Evolutionary conservation across 2,329 filamentous ascomycete species (phyloP).

Genomic region (Clarireedia paspali): DNA sequence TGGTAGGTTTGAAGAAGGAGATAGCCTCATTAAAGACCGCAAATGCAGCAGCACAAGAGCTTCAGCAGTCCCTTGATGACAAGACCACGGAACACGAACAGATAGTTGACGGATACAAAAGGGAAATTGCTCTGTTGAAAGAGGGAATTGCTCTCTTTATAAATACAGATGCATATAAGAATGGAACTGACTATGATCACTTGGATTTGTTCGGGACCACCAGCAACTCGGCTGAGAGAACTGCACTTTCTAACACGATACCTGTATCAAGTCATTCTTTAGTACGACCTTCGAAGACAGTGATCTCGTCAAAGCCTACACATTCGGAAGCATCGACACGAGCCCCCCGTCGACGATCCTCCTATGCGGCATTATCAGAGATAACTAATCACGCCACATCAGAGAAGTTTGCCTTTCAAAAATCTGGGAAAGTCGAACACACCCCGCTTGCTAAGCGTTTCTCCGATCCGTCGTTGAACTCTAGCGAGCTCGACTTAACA

Average conservation of each 20-base stretch:
- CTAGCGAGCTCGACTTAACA: constrained; percentile 14
- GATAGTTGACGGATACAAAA: constrained; percentile 15
- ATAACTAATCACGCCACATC: constrained; percentile 19
- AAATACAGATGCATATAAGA: not conserved
- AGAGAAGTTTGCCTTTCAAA: constrained; percentile 17
- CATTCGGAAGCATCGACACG: constrained; percentile 11
- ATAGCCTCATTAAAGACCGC: constrained; percentile 37
- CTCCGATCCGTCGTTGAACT: constrained; percentile 15
- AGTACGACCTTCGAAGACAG: constrained; percentile 16
- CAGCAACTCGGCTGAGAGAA: constrained; percentile 3
- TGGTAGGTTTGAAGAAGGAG: constrained; percentile 47
- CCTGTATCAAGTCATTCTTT: constrained; percentile 16
- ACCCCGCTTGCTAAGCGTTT: constrained; percentile 19
- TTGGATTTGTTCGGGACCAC: constrained; percentile 1
- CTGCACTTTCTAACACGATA: constrained; percentile 16
- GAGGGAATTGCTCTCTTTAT: not conserved
- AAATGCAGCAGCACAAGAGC: constrained; percentile 12
- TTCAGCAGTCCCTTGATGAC: constrained; percentile 15
- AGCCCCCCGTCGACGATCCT: constrained; percentile 9
- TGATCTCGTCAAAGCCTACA: constrained; percentile 9
- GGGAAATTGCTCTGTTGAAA: constrained; percentile 14
- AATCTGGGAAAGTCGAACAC: constrained; percentile 20
- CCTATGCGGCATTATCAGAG: constrained; percentile 23
- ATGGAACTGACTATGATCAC: not conserved
- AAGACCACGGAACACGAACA: constrained; percentile 17